Evolutionary conservation across 257 asterid species (phyloP).

Genomic region (Lycium barbarum): DNA sequence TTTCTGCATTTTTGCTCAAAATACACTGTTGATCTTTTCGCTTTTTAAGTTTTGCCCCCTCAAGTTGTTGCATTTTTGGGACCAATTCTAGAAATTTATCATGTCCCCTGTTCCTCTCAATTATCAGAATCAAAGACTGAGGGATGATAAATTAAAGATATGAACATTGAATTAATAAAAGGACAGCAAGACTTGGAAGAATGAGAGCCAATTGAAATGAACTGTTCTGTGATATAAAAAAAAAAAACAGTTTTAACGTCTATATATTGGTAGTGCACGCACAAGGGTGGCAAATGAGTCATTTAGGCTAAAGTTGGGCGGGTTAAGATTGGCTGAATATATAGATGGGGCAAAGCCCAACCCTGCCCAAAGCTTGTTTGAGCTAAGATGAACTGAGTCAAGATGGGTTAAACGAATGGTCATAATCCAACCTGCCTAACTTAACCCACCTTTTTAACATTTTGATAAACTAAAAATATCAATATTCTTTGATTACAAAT

Average conservation of each 20-base stretch:
- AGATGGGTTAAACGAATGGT: no score
- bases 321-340: no score
- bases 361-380: no score
- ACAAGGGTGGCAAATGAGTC: no score
- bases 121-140: neutral
- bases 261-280: neutral
- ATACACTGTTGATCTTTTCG: neutral
- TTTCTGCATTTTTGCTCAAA: neutral
- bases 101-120: constrained; percentile 6
- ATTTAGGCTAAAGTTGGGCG: no score
- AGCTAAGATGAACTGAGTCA: no score
- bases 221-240: neutral
- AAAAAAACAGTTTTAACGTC: neutral
- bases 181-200: constrained; percentile 43
- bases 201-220: constrained; percentile 41
- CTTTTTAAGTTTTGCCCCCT: neutral
- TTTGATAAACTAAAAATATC: no score
- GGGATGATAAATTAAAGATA: neutral
- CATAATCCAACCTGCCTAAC: no score
- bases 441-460: no score
- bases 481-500: no score
- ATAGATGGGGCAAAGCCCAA: no score
- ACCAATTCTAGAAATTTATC: constrained; percentile 1
- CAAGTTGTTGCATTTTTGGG: neutral
- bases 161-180: neutral